Base-by-base conservation (phyloP, 2,329 filamentous ascomycete genomes). In the Ilyonectria robusta region DNA sequence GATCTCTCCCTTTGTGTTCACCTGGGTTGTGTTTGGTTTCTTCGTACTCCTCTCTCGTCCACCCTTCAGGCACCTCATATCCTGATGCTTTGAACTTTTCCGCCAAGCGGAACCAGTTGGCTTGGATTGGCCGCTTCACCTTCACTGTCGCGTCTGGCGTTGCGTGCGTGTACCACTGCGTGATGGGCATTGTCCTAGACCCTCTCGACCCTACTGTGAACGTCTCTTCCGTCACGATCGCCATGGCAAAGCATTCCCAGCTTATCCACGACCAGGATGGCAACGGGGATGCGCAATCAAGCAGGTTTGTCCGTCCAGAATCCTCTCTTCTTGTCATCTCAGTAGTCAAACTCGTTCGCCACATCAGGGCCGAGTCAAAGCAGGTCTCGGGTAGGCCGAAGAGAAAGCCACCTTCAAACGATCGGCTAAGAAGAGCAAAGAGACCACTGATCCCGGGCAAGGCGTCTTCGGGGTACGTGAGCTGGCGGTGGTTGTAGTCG, bases 321-420 rank as follows among this genome's bases (percentile, higher is more conserved):
- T 23, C 21, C 23, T 29, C 23, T 31, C 47, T 50, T 17, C 26
- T 15, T 6, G 10, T 50, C 47, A 50, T 50, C 2, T 26, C 9
- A 6, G 19, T 50, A 7, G 6, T 50, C 47, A 26, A 26, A 8
- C 19, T n/a, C 47, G 47, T 19, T 15, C 26, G 47, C 21, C 47
- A 50, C 47, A 31, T 50, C 21, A 50, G 21, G 47, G 47, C 47
- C 26, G 47, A 50, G 47, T 50, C 47, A 10, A 50, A 50, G 15
- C 26, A 50, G 3, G 19, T 50, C 21, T 50, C 47, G 7, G 47
- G 47, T 17, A 50, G 47, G 11, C 47, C 47, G 21, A 50, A 50
- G 10, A 50, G 47, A 17, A 50, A 50, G 4, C 47, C 47, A 10
- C 47, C 47, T 10, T 50, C 21, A 0, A 50, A 50, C 1, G 47